Evolutionary conservation across 371 early-diverging fungal genomes (phyloP), one percentile per base, ranked within the genome.

Genomic region (Mucor sp.): DNA sequence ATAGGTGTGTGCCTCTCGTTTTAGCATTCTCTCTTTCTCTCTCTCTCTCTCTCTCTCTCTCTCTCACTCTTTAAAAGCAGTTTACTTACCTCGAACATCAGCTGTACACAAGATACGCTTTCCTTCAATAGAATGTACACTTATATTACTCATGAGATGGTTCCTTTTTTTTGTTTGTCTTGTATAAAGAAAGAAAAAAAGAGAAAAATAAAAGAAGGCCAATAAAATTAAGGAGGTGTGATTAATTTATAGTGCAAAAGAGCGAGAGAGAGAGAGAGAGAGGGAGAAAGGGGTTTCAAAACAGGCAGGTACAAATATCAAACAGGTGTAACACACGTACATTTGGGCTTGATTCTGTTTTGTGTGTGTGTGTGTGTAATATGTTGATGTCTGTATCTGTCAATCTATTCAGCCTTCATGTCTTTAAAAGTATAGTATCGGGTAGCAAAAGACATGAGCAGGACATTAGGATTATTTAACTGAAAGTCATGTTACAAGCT

Each of bases 21-120:
- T 44, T 47, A 56, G 28, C 28, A 17, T 6, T 44, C 28, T 33
- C 37, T 30, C 41, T 23, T 25, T 59, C 28, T 28, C 30, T 32
- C 27, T 27, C 19, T 21, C 33, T 37, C 35, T 33, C 35, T 44
- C 28, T 33, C 37, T 30, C 41, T 23, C 32, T 59, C 28, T 28
- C 30, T 32, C 27, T 27, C 19, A 12, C 33, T 37, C 35, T 33
- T n/a, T n/a, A n/a, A n/a, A n/a, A n/a, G n/a, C n/a, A n/a, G 33
- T 8, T 19, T 21, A 7, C 27, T 19, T 53, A 77, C 77, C 77
- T 74, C 77, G 48, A 4, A 74, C 72, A 56, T 77, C 77, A 23
- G 77, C 77, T 23, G 69, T 71, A 67, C 77, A 77, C 21, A 77
- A 43, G 37, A 77, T 77, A 58, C 74, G 75, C 30, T 59, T 69